Percentiles rank a stretch among this genome's conserved stretches.
Conservation (phyloP, 768 basidiomycete species). For the Pholiota conissans region DNA sequence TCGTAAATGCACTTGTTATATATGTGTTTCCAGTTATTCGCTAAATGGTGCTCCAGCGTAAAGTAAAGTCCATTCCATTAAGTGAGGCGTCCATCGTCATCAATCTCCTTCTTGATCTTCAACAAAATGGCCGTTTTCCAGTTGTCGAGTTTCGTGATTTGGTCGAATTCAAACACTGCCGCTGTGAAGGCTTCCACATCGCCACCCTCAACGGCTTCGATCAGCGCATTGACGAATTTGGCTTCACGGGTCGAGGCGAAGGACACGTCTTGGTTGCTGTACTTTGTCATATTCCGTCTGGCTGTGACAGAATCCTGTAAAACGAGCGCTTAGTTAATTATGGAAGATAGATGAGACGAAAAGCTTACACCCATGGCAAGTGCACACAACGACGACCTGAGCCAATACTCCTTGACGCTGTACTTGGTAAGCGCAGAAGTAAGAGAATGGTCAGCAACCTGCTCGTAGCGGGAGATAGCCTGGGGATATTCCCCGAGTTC, state of each 20-base stretch:
- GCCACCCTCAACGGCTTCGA: conserved; percentile 63
- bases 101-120: conserved; percentile 83
- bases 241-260: conserved; percentile 90
- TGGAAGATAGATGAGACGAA: background rate
- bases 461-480: conserved; percentile 88
- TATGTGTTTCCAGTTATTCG: background rate
- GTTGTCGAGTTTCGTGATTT: conserved; percentile 89
- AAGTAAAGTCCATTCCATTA: conserved; percentile 15
- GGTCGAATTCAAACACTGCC: conserved; percentile 90
- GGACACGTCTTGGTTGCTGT: conserved; percentile 78
- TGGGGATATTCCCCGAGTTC: conserved; percentile 82
- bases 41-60: background rate
- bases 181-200: conserved; percentile 68
- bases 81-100: conserved; percentile 43
- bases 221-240: conserved; percentile 78
- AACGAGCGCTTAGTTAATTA: background rate
- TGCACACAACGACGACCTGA: conserved; percentile 83
- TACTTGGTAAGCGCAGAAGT: conserved; percentile 89
- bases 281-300: conserved; percentile 74
- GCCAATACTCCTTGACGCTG: conserved; percentile 98
- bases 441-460: conserved; percentile 85
- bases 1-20: background rate
- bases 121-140: conserved; percentile 94
- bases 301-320: conserved; percentile 82
- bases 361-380: conserved; percentile 79